Conservation (phyloP, 441 rosid genomes). For the Erodium texanum region DNA sequence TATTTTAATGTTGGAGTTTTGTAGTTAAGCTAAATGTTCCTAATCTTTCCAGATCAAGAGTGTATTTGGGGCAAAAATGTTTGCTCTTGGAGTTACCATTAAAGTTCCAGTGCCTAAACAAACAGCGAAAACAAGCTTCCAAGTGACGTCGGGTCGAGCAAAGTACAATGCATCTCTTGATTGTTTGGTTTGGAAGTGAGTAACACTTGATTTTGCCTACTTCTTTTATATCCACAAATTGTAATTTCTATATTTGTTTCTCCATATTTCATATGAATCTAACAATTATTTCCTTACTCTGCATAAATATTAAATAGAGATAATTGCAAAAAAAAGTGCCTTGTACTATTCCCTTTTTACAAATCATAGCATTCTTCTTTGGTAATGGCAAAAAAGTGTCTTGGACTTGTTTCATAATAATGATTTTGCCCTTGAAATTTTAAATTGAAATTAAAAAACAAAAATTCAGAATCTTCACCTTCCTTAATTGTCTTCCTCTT, state of each 20-base stretch:
- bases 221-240: neutral
- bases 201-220: neutral
- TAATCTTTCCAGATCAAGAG: conserved; percentile 71
- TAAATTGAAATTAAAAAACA: no score
- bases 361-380: no score
- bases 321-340: no score
- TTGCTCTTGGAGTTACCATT: conserved; percentile 92
- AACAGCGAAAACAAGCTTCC: conserved; percentile 97
- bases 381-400: no score
- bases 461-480: no score
- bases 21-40: conserved; percentile 15
- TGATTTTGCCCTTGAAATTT: no score
- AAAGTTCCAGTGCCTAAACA: conserved; percentile 97
- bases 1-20: conserved; percentile 2
- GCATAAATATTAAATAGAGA: no score
- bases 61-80: conserved; percentile 98
- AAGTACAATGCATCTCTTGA: conserved; percentile 93
- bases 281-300: no score
- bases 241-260: neutral
- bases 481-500: no score
- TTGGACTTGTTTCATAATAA: no score
- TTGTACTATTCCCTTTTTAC: no score
- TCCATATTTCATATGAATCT: neutral
- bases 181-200: conserved; percentile 32
- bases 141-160: conserved; percentile 89